Percentiles rank a stretch among this genome's conserved stretches.
phyloP scores from a whole-genome alignment of 768 basidiomycete genomes.

The Suillus lakei region DNA sequence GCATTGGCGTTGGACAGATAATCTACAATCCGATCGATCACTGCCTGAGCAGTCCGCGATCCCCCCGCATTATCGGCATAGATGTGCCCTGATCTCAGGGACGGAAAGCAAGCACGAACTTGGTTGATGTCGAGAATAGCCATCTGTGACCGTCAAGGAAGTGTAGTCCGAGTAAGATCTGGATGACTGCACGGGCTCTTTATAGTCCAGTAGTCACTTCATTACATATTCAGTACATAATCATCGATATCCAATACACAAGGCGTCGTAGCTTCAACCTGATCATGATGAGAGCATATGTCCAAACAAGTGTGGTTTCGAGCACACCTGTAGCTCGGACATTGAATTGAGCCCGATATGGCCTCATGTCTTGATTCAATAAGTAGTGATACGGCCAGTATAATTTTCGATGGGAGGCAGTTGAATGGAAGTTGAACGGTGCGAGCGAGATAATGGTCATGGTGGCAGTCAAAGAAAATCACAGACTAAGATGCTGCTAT shows the following conservation, averaged over 20 bases:
- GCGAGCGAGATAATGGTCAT: too few species aligned
- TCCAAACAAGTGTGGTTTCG: background rate
- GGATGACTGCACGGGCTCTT: background rate
- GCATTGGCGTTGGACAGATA: slow-evolving; percentile 76
- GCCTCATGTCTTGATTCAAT: background rate
- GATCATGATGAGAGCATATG: background rate
- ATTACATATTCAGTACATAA: background rate
- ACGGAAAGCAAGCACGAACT: slow-evolving; percentile 66
- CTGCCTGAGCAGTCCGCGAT: slow-evolving; percentile 60
- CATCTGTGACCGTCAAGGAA: slow-evolving; percentile 17
- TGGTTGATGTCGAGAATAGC: slow-evolving; percentile 48
- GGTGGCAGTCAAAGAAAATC: background rate
- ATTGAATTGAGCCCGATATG: background rate
- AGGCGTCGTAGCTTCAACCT: background rate
- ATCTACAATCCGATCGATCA: slow-evolving; percentile 63
- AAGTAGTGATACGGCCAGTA: background rate
- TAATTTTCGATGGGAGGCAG: too few species aligned
- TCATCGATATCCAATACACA: background rate
- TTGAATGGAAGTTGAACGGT: background rate
- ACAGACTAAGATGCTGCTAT: background rate
- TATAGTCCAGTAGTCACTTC: background rate
- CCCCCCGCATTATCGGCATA: slow-evolving; percentile 83
- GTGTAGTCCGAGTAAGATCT: background rate
- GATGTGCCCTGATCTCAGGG: slow-evolving; percentile 60
- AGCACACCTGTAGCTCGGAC: background rate